Evolutionary conservation across 2,329 filamentous ascomycete species (phyloP), one percentile per base, ranked within the genome.

Genomic region (Colletotrichum theobromicola): DNA sequence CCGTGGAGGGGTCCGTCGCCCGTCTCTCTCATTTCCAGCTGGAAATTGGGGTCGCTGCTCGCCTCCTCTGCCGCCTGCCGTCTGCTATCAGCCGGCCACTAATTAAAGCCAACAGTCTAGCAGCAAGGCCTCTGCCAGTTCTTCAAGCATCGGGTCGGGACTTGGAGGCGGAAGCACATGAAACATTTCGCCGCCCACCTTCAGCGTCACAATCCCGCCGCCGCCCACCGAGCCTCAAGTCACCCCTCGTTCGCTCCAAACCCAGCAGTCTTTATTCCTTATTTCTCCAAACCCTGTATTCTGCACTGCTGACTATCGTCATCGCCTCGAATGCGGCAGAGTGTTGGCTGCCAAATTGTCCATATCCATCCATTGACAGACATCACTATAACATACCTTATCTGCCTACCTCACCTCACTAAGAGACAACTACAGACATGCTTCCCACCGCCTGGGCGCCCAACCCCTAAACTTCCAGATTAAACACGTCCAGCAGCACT

Each of bases 131-230:
- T 62, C 60, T 32, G 26, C 66, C 66, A 26, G 34, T 70, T 73
- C 71, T 70, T 65, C 67, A 73, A 64, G 67, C 32, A 42, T 46
- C n/a, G n/a, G 24, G n/a, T 50, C 42, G 42, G 42, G 42, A 50
- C 42, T 50, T 50, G 42, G 42, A 50, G 42, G 42, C 42, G 42
- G 61, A 66, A 74, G 72, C 72, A 74, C 61, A 72, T 72, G 67
- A 72, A 71, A 74, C 67, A 71, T 66, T 66, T 65, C 18, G 71
- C 55, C 30, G 61, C 67, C 55, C 53, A 74, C 67, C 35, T 46
- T n/a, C 37, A 66, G 67, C 28, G 58, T 70, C 37, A 69, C 57
- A n/a, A 24, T 30, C 21, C 67, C 61, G 21, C 28, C 55, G 37
- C 55, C 30, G 24, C 50, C 53, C 24, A 24, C 50, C 7, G 62